Conservation (phyloP, 306 rosid genomes). For the Dryas drummondii region DNA sequence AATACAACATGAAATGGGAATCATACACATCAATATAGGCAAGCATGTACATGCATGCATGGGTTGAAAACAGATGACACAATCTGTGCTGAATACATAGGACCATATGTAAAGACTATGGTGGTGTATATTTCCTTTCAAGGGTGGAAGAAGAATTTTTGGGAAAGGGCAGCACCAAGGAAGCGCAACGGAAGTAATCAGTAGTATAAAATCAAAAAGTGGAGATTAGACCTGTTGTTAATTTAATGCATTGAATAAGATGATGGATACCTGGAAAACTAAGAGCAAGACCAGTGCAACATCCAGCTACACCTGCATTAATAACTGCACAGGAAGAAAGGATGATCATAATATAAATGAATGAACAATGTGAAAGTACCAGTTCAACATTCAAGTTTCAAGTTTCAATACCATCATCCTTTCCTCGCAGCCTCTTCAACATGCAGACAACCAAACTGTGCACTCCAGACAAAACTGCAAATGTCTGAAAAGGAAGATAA, state of each 20-base stretch:
- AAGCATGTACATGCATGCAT: not conserved
- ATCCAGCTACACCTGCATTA: conserved; percentile 97
- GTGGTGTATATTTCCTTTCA: not conserved
- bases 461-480: conserved; percentile 97
- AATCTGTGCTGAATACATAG: not conserved
- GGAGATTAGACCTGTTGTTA: not conserved
- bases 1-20: not conserved
- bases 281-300: conserved; percentile 97
- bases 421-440: conserved; percentile 87
- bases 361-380: not conserved
- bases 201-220: not conserved
- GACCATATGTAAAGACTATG: not conserved
- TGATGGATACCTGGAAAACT: conserved; percentile 78
- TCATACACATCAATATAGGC: not conserved
- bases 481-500: conserved; percentile 50
- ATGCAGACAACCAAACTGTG: conserved; percentile 96
- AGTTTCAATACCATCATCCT: conserved; percentile 73
- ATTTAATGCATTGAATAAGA: not conserved
- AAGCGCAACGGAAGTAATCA: not conserved
- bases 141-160: not conserved
- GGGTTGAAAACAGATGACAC: not conserved
- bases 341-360: conserved; percentile 5
- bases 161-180: not conserved
- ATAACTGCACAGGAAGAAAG: conserved; percentile 56
- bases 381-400: conserved; percentile 17